These are phyloP conservation scores for Kwoniella shandongensis DNA, from an alignment of 768 basidiomycete genomes.

Conservation along the genomic window DNA sequence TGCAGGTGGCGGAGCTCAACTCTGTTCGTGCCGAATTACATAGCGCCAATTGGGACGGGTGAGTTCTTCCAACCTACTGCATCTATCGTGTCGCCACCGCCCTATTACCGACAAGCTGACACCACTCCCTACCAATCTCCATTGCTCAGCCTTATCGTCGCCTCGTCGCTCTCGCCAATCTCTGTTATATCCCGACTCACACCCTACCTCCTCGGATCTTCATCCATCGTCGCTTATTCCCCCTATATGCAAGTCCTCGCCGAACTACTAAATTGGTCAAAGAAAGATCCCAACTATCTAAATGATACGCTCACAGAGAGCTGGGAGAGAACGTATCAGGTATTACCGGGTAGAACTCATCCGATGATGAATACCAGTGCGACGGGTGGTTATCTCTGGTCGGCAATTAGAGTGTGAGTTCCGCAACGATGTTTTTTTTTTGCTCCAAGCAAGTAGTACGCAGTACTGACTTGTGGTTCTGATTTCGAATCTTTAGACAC, in stretches of 20 bases:
- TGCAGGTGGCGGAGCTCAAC: conserved; percentile 63
- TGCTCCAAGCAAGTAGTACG: neutral
- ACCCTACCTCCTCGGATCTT: conserved; percentile 79
- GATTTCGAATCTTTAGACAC: conserved; percentile 21
- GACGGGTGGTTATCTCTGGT: conserved; percentile 75
- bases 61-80: too few relatives aligned
- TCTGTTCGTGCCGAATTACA: conserved; percentile 76
- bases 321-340: conserved; percentile 87
- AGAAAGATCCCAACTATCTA: conserved; percentile 67
- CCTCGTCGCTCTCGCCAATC: conserved; percentile 79
- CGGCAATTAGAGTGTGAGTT: conserved; percentile 74
- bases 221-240: conserved; percentile 80
- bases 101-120: neutral
- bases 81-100: neutral
- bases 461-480: neutral
- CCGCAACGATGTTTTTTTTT: neutral
- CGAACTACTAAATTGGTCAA: conserved; percentile 70
- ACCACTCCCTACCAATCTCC: neutral
- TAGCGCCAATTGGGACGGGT: conserved; percentile 86
- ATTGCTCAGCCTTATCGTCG: conserved; percentile 66
- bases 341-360: conserved; percentile 92
- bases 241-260: conserved; percentile 79
- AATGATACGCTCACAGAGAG: conserved; percentile 78
- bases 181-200: conserved; percentile 73
- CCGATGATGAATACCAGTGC: conserved; percentile 89